Percentiles rank a stretch among this genome's conserved stretches.
These are phyloP conservation scores for Leishmania tropica DNA, from an alignment of 208 protist genomes.

Conservation along the genomic window DNA sequence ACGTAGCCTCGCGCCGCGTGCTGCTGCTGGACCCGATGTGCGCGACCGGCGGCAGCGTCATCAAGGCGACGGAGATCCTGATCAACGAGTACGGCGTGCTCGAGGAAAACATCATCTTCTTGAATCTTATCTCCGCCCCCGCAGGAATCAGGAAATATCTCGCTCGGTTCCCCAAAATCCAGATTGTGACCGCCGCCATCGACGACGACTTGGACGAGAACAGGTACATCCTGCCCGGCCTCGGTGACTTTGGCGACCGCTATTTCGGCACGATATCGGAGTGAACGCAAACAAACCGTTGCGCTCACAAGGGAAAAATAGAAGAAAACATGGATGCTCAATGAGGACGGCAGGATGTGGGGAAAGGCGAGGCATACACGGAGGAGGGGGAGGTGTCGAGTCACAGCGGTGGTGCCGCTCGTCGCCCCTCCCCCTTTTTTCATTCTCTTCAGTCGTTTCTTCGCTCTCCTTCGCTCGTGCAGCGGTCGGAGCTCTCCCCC, in stretches of 20 bases:
- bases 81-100: conserved; percentile 78
- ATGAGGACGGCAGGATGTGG: neutral
- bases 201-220: conserved; percentile 92
- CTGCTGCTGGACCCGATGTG: conserved; percentile 98
- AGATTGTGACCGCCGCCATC: conserved; percentile 92
- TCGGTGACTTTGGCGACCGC: conserved; percentile 97
- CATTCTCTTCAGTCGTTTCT: neutral
- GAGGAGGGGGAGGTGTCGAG: neutral
- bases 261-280: conserved; percentile 94
- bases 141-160: conserved; percentile 83
- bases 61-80: conserved; percentile 82
- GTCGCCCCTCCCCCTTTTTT: neutral
- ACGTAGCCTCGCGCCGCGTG: conserved; percentile 90
- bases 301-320: neutral
- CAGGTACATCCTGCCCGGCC: conserved; percentile 96
- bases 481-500: neutral
- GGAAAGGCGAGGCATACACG: neutral
- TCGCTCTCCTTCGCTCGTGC: neutral
- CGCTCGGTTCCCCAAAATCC: conserved; percentile 73
- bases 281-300: conserved; percentile 8
- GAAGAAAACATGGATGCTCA: neutral
- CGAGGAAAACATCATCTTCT: conserved; percentile 96
- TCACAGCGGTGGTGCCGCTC: neutral
- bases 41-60: conserved; percentile 92
- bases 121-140: conserved; percentile 94